These are phyloP conservation scores for Neolentinus lepideus DNA, from an alignment of 1,284 basidiomycete genomes.

Conservation along the genomic window DNA sequence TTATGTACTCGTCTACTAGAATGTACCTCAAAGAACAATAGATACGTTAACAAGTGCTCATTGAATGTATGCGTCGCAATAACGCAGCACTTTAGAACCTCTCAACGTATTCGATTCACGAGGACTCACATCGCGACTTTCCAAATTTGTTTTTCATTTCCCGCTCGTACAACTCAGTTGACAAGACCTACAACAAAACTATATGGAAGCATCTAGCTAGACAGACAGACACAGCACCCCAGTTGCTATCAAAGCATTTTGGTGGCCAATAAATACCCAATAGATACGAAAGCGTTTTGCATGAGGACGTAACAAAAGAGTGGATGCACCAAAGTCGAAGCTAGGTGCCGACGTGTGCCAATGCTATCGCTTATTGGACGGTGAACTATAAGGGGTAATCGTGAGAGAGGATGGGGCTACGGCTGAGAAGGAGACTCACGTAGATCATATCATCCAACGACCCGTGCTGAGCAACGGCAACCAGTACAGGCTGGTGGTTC, in stretches of 20 bases:
- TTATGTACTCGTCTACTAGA: too few relatives aligned
- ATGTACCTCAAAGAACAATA: too few relatives aligned
- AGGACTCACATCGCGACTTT: not conserved
- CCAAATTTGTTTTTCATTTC: not conserved
- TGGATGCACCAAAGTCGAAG: not conserved
- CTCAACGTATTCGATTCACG: too few relatives aligned
- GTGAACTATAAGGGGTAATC: not conserved
- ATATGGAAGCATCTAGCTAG: not conserved
- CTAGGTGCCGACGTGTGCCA: not conserved
- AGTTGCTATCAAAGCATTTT: not conserved
- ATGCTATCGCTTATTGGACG: not conserved
- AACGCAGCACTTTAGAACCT: too few relatives aligned
- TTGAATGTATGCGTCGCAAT: too few relatives aligned
- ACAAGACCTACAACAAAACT: not conserved
- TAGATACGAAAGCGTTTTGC: not conserved
- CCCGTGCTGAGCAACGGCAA: slow-evolving; percentile 53
- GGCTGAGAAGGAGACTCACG: slow-evolving; percentile 28
- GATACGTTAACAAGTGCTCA: too few relatives aligned
- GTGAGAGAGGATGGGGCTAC: not conserved
- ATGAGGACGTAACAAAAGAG: not conserved
- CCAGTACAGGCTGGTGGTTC: slow-evolving; percentile 54
- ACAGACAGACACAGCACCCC: not conserved
- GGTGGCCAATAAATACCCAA: not conserved
- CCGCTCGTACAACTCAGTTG: not conserved
- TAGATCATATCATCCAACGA: slow-evolving; percentile 56